Evolutionary conservation across 352 stramenopile species (phyloP), one percentile per base, ranked within the genome.

Genomic region (Phytophthora aleatoria): DNA sequence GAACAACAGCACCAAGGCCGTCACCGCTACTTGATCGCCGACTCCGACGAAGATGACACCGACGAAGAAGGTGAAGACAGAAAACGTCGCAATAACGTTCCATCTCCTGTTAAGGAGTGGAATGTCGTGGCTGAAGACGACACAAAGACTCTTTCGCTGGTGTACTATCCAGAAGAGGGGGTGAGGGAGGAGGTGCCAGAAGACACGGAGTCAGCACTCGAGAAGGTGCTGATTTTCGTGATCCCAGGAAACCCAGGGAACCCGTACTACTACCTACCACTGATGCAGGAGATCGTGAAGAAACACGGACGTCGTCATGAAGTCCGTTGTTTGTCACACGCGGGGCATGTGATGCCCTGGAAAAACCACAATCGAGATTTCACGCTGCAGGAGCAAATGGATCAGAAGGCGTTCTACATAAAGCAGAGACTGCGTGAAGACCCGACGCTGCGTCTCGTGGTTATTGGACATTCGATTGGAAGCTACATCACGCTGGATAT

Each of bases 311-410:
- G 38, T 13, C 26, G 24, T 48, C 50, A 57, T 38, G 50, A 57
- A 38, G 4, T 57, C 36, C 36, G 50, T n/a, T 57, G 50, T n/a
- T 28, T 57, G 11, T 48, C 50, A 0, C 50, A 57, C 13, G 50
- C 50, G 5, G 50, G 50, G 3, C 50, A 57, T n/a, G 36, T 57
- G 5, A 57, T 57, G 35, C 50, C 50, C 24, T 57, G 50, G 35
- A 57, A 57, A 48, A 57, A 45, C 13, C 24, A 57, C 26, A 57
- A 57, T n/a, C 24, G 50, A 39, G 35, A 57, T 48, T 57, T 57
- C 35, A 57, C 24, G 3, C 35, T 49, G 10, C 50, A 57, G 16
- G 50, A 57, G 27, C 50, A 57, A 48, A 31, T 57, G 26, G 50
- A 57, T 16, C 50, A 57, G 20, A 57, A 57, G 20, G 26, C 26